Percentiles rank a stretch among this genome's conserved stretches.
These are phyloP conservation scores for Citrus hindsii DNA, from an alignment of 345 rosid genomes.

Conservation along the genomic window DNA sequence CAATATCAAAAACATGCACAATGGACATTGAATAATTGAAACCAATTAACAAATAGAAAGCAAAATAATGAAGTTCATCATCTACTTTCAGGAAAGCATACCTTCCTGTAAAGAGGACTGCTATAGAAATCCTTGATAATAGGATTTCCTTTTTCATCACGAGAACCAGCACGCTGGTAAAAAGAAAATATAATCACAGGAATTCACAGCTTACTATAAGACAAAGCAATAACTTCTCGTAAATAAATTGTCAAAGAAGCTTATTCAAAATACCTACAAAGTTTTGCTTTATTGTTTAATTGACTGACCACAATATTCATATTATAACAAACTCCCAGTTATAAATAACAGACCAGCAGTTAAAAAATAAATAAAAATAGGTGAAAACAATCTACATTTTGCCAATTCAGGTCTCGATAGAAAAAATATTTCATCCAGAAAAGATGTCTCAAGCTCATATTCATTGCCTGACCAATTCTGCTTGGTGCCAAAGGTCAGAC, in stretches of 20 bases:
- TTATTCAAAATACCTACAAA: background rate
- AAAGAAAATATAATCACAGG: background rate
- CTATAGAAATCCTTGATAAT: constrained; percentile 72
- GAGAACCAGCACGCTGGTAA: constrained; percentile 73
- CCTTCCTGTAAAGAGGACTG: constrained; percentile 94
- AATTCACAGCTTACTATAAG: background rate
- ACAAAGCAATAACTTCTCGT: background rate
- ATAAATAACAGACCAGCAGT: background rate
- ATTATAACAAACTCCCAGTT: background rate
- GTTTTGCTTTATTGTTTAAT: background rate
- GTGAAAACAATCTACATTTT: background rate
- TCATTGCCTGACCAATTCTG: background rate
- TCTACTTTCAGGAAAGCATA: constrained; percentile 20
- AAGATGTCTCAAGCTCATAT: background rate
- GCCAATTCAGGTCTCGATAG: background rate
- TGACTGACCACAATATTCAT: background rate
- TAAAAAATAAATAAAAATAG: background rate
- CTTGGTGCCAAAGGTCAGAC: background rate
- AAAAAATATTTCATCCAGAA: background rate
- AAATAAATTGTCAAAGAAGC: background rate
- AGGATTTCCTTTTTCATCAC: constrained; percentile 75
- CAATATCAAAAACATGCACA: constrained; percentile 11
- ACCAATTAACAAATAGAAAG: background rate
- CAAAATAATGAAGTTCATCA: background rate
- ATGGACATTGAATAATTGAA: background rate